Evolutionary conservation across 164 flowering plant species (phyloP).

Genomic region (Malania oleifera): DNA sequence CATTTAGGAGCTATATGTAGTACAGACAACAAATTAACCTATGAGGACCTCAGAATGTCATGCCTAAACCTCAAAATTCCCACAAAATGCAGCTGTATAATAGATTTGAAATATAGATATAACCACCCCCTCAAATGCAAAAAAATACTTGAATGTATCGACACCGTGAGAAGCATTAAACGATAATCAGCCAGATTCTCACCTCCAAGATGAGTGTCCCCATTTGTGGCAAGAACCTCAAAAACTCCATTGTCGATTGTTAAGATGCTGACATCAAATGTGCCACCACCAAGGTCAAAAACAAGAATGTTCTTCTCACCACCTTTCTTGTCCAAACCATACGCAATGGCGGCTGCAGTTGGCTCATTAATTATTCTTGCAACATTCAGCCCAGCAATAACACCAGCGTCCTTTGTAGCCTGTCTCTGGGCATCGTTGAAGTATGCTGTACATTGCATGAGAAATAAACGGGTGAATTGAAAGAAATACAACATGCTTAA

Average conservation of each 20-base stretch:
- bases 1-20: no score
- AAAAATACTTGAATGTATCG: no score
- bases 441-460: constrained; percentile 48
- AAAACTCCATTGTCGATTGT: constrained; percentile 93
- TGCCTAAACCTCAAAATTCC: no score
- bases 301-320: constrained; percentile 97
- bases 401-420: constrained; percentile 95
- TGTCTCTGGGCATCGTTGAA: constrained; percentile 95
- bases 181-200: no score
- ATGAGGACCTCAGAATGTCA: no score
- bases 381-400: constrained; percentile 87
- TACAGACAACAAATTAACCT: no score
- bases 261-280: constrained; percentile 93
- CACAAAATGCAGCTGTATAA: no score
- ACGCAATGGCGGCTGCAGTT: constrained; percentile 93
- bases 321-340: constrained; percentile 90
- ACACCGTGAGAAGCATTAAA: no score
- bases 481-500: neutral
- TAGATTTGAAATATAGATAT: no score
- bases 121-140: no score
- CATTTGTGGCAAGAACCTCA: constrained; percentile 92
- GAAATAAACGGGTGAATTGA: neutral
- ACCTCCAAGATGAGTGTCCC: constrained; percentile 97
- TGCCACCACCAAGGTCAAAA: constrained; percentile 92
- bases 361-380: constrained; percentile 91